These are phyloP conservation scores for Taphrina flavorubra DNA, from an alignment of 1,139 yeast species.

Conservation along the genomic window DNA sequence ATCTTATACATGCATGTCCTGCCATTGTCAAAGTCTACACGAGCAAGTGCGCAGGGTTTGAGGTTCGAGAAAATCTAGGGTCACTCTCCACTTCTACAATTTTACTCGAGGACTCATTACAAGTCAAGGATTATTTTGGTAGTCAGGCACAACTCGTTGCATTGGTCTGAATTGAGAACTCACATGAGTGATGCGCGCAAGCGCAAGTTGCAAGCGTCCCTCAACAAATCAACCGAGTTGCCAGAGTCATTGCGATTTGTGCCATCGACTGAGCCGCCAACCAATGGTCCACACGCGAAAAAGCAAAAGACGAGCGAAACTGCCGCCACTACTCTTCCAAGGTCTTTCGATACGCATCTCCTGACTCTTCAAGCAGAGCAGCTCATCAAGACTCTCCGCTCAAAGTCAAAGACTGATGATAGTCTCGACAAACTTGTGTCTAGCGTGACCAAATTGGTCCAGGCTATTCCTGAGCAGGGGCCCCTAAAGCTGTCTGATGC, in stretches of 20 bases:
- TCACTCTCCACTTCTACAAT: slow-evolving; percentile 2
- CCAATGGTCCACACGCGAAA: slow-evolving; percentile 34
- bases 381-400: slow-evolving; percentile 7
- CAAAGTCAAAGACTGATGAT: neutral
- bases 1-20: too few species aligned
- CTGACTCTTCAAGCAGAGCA: slow-evolving; percentile 27
- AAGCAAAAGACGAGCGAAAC: slow-evolving; percentile 18
- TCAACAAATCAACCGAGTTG: slow-evolving; percentile 22
- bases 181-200: slow-evolving; percentile 34
- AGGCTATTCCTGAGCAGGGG: slow-evolving; percentile 8
- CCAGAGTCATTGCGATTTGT: slow-evolving; percentile 31
- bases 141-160: neutral
- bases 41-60: neutral
- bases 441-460: slow-evolving; percentile 7
- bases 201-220: slow-evolving; percentile 29
- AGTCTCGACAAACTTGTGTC: slow-evolving; percentile 16
- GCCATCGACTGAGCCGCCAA: slow-evolving; percentile 24
- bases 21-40: too few species aligned
- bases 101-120: neutral
- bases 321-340: neutral
- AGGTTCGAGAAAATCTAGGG: neutral
- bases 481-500: slow-evolving; percentile 12
- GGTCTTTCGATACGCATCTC: slow-evolving; percentile 4
- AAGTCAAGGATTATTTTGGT: neutral
- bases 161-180: neutral